phyloP scores from a whole-genome alignment of 805 yeast genomes.

The Cyberlindnera veronae region DNA sequence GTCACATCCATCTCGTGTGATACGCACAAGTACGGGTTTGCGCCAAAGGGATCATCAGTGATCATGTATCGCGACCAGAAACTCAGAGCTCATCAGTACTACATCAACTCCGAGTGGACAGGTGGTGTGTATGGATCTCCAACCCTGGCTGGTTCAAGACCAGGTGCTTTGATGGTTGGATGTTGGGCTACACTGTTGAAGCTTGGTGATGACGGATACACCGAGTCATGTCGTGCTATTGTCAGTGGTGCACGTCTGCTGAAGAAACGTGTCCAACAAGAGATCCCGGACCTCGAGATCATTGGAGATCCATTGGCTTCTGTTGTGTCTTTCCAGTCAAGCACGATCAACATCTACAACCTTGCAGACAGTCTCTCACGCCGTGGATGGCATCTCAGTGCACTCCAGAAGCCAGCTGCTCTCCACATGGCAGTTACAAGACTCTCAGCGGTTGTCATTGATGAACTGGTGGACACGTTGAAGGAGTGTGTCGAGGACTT shows the following conservation, averaged over 20 bases:
- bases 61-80: conserved; percentile 77
- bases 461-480: conserved; percentile 51
- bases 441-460: conserved; percentile 59
- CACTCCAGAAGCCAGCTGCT: conserved; percentile 88
- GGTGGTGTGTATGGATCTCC: conserved; percentile 98
- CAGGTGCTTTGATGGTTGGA: conserved; percentile 96
- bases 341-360: conserved; percentile 63
- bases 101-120: conserved; percentile 77
- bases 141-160: conserved; percentile 93
- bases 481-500: conserved; percentile 27
- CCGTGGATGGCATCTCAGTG: conserved; percentile 85
- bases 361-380: conserved; percentile 66
- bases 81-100: conserved; percentile 80
- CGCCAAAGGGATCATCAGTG: conserved; percentile 93
- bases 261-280: conserved; percentile 42
- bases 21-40: conserved; percentile 98
- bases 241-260: conserved; percentile 60
- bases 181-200: conserved; percentile 93
- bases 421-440: conserved; percentile 86
- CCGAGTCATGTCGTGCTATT: conserved; percentile 60
- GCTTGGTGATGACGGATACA: conserved; percentile 84
- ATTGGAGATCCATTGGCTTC: conserved; percentile 85
- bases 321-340: conserved; percentile 74
- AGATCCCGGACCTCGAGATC: conserved; percentile 56
- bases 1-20: conserved; percentile 99